These are phyloP conservation scores for Podaxis mareebaensis DNA, from an alignment of 768 basidiomycete species.

Conservation along the genomic window DNA sequence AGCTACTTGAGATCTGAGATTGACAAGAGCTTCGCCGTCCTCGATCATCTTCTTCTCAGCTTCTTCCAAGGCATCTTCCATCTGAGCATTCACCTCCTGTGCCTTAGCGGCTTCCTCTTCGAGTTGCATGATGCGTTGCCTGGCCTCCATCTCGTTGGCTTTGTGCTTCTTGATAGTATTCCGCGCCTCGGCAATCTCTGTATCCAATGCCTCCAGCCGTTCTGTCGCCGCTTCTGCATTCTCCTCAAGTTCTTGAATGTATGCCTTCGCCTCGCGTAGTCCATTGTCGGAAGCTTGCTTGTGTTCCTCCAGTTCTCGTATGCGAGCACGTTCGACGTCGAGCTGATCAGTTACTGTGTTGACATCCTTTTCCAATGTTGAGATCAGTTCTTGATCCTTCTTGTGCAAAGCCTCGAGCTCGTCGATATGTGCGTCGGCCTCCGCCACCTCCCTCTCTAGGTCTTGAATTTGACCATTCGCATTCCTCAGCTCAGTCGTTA, in stretches of 20 bases:
- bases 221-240: slow-evolving; percentile 53
- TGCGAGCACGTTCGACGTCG: slow-evolving; percentile 27
- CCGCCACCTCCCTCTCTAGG: slow-evolving; percentile 61
- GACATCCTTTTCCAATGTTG: slow-evolving; percentile 47
- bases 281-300: slow-evolving; percentile 44
- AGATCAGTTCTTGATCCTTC: slow-evolving; percentile 48
- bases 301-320: slow-evolving; percentile 34
- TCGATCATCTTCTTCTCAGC: slow-evolving; percentile 69
- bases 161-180: slow-evolving; percentile 24
- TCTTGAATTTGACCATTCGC: slow-evolving; percentile 60
- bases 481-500: slow-evolving; percentile 59
- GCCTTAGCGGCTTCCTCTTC: slow-evolving; percentile 54
- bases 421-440: slow-evolving; percentile 50
- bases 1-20: slow-evolving; percentile 50
- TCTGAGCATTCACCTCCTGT: slow-evolving; percentile 58
- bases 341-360: slow-evolving; percentile 38
- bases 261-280: slow-evolving; percentile 47
- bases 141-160: slow-evolving; percentile 47
- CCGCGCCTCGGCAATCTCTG: slow-evolving; percentile 47
- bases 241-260: slow-evolving; percentile 61
- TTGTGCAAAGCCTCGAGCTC: slow-evolving; percentile 58
- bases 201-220: slow-evolving; percentile 57
- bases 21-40: slow-evolving; percentile 55
- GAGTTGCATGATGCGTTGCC: slow-evolving; percentile 46
- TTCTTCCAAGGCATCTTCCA: slow-evolving; percentile 77